phyloP scores from a whole-genome alignment of 495 filamentous ascomycete species.

The Penicillium salamii region DNA sequence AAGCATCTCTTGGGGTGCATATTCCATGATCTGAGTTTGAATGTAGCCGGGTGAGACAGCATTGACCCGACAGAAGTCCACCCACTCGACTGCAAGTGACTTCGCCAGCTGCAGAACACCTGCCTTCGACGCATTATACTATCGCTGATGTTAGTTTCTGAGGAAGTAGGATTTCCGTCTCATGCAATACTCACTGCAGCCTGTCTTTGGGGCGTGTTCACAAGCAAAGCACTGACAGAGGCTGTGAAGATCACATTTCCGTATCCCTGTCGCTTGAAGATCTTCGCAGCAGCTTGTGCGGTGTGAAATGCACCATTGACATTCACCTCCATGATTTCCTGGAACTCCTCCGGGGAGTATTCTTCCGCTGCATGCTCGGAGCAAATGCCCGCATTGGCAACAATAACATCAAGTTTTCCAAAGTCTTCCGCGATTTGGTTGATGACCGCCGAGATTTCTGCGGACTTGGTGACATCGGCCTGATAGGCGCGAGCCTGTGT shows the following conservation, averaged over 20 bases:
- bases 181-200: conserved; percentile 1
- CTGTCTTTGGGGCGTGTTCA: conserved; percentile 67
- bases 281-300: conserved; percentile 61
- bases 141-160: too few species aligned
- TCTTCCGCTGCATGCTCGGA: conserved; percentile 61
- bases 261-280: conserved; percentile 55
- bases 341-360: conserved; percentile 57
- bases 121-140: conserved; percentile 81
- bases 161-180: too few species aligned
- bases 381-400: conserved; percentile 70
- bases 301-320: conserved; percentile 74
- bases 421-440: conserved; percentile 18
- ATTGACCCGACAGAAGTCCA: conserved; percentile 74
- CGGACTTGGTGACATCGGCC: conserved; percentile 60
- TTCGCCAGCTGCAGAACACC: conserved; percentile 70
- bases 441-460: conserved; percentile 42
- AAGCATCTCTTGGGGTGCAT: conserved; percentile 42
- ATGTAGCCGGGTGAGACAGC: conserved; percentile 81
- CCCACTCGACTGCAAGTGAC: conserved; percentile 80
- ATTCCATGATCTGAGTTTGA: conserved; percentile 50
- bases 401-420: conserved; percentile 50
- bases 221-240: conserved; percentile 69
- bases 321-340: conserved; percentile 64
- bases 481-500: conserved; percentile 46
- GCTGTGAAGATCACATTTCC: conserved; percentile 72